These are phyloP conservation scores for Geotrichum siamense DNA, from an alignment of 1,139 yeast genomes.

Conservation along the genomic window DNA sequence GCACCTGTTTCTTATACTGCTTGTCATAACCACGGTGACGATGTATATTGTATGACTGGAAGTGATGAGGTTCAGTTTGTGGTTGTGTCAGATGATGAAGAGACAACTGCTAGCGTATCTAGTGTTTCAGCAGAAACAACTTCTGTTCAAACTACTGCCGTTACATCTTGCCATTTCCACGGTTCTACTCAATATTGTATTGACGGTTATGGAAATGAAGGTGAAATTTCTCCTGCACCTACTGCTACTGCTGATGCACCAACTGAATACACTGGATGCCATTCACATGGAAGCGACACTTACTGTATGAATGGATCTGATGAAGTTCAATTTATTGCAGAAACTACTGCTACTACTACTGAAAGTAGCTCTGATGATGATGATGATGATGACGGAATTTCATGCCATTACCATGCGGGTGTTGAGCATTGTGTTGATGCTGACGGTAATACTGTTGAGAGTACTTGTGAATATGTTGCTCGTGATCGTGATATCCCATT, in stretches of 20 bases:
- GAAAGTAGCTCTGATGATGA: not conserved
- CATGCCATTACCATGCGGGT: conserved; percentile 40
- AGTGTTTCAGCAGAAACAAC: not conserved
- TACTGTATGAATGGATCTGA: conserved; percentile 28
- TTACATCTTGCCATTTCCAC: conserved; percentile 35
- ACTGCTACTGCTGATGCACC: conserved; percentile 26
- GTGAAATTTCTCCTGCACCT: conserved; percentile 33
- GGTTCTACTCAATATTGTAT: conserved; percentile 30
- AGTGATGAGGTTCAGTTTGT: conserved; percentile 9
- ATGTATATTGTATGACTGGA: conserved; percentile 8
- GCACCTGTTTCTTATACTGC: conserved; percentile 13
- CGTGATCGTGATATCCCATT: conserved; percentile 33
- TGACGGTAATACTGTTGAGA: conserved; percentile 20
- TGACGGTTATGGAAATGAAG: conserved; percentile 33
- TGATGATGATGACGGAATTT: conserved; percentile 16
- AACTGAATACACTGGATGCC: conserved; percentile 32
- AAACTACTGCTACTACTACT: conserved; percentile 11
- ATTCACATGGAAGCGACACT: conserved; percentile 30
- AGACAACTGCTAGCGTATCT: not conserved
- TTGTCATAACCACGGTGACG: conserved; percentile 8
- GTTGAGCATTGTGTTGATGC: conserved; percentile 37
- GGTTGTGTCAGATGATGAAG: not conserved
- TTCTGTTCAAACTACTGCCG: conserved; percentile 19
- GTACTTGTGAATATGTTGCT: conserved; percentile 20
- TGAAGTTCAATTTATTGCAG: conserved; percentile 30